Evolutionary conservation across 2,329 filamentous ascomycete genomes (phyloP).

Genomic region (Onygenales sp.): DNA sequence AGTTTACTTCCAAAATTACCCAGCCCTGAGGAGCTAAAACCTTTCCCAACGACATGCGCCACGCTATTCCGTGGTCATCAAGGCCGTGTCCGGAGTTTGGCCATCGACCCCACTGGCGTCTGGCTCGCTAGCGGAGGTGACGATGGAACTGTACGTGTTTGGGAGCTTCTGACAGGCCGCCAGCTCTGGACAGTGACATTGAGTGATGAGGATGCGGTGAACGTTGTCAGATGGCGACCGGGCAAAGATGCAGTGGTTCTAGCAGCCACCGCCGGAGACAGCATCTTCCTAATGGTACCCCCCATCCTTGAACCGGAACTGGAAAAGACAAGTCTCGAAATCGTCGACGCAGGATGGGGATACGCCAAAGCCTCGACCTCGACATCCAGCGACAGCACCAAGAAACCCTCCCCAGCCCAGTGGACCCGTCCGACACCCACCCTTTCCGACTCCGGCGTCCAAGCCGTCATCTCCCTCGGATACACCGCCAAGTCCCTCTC

Average conservation of each 20-base stretch:
- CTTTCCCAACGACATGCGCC: slow-evolving; percentile 85
- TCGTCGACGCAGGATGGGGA: slow-evolving; percentile 85
- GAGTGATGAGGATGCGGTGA: slow-evolving; percentile 67
- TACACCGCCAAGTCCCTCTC: slow-evolving; percentile 76
- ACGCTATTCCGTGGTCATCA: slow-evolving; percentile 82
- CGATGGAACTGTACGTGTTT: slow-evolving; percentile 83
- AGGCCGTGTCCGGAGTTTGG: slow-evolving; percentile 73
- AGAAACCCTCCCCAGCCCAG: slow-evolving; percentile 66
- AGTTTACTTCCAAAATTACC: slow-evolving; percentile 88
- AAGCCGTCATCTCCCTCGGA: slow-evolving; percentile 70
- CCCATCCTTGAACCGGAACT: slow-evolving; percentile 61
- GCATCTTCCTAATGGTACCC: slow-evolving; percentile 75
- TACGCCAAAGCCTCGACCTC: slow-evolving; percentile 56
- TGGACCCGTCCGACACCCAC: slow-evolving; percentile 72
- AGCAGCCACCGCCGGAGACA: slow-evolving; percentile 74
- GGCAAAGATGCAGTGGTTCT: slow-evolving; percentile 71
- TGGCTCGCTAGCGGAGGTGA: slow-evolving; percentile 90
- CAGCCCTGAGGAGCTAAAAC: slow-evolving; percentile 82
- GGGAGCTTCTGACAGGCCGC: slow-evolving; percentile 77
- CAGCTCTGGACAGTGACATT: slow-evolving; percentile 79
- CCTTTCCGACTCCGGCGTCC: slow-evolving; percentile 65
- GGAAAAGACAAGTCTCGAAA: slow-evolving; percentile 63
- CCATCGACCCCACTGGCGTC: slow-evolving; percentile 74
- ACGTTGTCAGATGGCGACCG: slow-evolving; percentile 83
- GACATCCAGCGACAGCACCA: slow-evolving; percentile 41